Conservation (phyloP, 2,329 filamentous ascomycete genomes). For the Calonectria naviculata region DNA sequence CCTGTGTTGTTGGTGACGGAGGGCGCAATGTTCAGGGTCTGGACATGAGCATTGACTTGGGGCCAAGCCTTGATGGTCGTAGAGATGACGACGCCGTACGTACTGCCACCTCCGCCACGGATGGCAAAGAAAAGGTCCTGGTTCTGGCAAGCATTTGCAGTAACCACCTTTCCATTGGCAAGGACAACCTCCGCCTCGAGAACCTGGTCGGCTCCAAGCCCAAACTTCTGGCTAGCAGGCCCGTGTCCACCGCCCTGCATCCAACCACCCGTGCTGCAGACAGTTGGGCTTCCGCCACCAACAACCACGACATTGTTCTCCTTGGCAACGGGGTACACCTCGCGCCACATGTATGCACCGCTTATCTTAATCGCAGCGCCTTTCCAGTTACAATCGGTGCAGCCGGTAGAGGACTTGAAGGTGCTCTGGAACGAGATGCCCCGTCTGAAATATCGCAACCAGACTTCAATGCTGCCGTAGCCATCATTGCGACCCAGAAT, state of each 20-base stretch:
- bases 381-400: not conserved
- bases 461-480: not conserved
- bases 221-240: constrained; percentile 59
- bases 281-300: constrained; percentile 55
- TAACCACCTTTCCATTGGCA: constrained; percentile 56
- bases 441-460: constrained; percentile 2
- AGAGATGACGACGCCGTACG: not conserved
- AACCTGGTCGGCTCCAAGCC: constrained; percentile 66
- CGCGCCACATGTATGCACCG: not conserved
- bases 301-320: not conserved
- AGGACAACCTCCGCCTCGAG: constrained; percentile 65
- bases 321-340: not conserved
- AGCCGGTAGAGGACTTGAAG: not conserved
- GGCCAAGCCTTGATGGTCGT: not conserved
- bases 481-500: not conserved
- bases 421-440: not conserved
- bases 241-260: constrained; percentile 67
- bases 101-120: constrained; percentile 65
- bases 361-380: not conserved
- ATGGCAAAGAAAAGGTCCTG: constrained; percentile 71
- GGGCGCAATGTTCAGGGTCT: not conserved
- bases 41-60: not conserved
- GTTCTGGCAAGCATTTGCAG: constrained; percentile 57
- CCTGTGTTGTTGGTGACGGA: not conserved
- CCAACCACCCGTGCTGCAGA: constrained; percentile 68